phyloP scores from a whole-genome alignment of 768 basidiomycete genomes.

The Podaxis mareebaensis region DNA sequence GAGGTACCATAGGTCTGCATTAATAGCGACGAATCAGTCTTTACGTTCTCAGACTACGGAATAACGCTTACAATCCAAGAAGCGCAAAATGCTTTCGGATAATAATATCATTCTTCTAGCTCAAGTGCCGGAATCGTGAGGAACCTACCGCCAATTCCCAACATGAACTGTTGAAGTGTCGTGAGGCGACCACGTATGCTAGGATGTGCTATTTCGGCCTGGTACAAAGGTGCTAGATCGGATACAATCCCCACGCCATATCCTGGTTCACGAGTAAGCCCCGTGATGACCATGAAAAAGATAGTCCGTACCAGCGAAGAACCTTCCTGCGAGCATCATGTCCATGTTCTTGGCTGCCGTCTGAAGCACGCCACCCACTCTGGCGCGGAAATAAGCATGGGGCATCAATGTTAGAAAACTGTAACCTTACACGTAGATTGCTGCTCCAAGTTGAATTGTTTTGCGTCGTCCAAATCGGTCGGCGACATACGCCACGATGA shows the following conservation, averaged over 20 bases:
- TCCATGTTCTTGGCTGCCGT: constrained; percentile 46
- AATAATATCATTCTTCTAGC: neutral
- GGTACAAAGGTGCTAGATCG: constrained; percentile 49
- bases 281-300: neutral
- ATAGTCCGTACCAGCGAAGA: constrained; percentile 42
- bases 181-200: constrained; percentile 56
- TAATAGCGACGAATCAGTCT: neutral
- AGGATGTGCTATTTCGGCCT: constrained; percentile 58
- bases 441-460: constrained; percentile 41
- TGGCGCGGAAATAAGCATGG: constrained; percentile 13
- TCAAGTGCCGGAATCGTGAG: neutral
- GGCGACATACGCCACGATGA: constrained; percentile 41
- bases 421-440: constrained; percentile 34
- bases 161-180: constrained; percentile 56
- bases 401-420: neutral
- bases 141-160: constrained; percentile 43
- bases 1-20: constrained; percentile 41
- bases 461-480: constrained; percentile 38
- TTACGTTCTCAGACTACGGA: neutral
- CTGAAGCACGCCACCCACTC: constrained; percentile 46
- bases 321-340: constrained; percentile 51
- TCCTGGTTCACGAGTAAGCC: constrained; percentile 19
- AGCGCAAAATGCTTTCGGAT: constrained; percentile 41
- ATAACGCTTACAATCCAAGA: constrained; percentile 42
- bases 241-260: constrained; percentile 50